Percentiles rank a stretch among this genome's conserved stretches.
Evolutionary conservation across 2,329 filamentous ascomycete genomes (phyloP).

Genomic region (Cryphonectria japonica): DNA sequence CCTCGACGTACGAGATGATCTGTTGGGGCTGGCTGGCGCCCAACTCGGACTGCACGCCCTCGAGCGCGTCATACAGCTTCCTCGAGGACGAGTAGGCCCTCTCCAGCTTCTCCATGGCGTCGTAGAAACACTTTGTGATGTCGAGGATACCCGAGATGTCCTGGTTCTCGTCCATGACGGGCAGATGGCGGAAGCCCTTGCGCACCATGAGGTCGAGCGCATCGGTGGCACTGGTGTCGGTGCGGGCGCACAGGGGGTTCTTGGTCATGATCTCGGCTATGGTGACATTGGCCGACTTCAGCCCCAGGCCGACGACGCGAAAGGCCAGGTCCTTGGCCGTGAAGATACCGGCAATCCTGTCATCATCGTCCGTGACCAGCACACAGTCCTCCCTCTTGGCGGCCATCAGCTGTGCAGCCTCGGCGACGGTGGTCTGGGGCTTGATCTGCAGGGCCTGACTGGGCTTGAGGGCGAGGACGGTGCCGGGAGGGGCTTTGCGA

Average conservation of each 20-base stretch:
- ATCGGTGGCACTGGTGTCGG: conserved; percentile 97
- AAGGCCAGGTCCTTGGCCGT: conserved; percentile 98
- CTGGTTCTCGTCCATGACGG: conserved; percentile 99
- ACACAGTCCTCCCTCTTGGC: conserved; percentile 98
- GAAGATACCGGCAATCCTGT: conserved; percentile 97
- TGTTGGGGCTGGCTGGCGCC: conserved; percentile 96
- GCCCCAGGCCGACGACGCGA: conserved; percentile 87
- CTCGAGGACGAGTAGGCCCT: conserved; percentile 97
- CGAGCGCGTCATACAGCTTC: conserved; percentile 94
- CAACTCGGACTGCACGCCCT: conserved; percentile 96
- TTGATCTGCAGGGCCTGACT: conserved; percentile 98
- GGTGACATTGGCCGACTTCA: conserved; percentile 86
- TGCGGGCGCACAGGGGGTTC: conserved; percentile 95
- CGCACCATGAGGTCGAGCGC: conserved; percentile 97
- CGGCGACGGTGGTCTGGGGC: conserved; percentile 87
- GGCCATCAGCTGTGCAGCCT: conserved; percentile 97
- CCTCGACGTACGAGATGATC: conserved; percentile 98
- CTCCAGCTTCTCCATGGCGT: conserved; percentile 99
- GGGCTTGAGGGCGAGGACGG: conserved; percentile 92
- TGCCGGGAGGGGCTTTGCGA: conserved; percentile 93
- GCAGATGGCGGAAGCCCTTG: conserved; percentile 95
- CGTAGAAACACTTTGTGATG: conserved; percentile 99
- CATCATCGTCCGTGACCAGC: conserved; percentile 95
- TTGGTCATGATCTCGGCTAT: conserved; percentile 99
- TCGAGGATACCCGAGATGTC: conserved; percentile 97